Evolutionary conservation across 176 grass and related monocot genomes (phyloP).

Genomic region (Carex kokanica): DNA sequence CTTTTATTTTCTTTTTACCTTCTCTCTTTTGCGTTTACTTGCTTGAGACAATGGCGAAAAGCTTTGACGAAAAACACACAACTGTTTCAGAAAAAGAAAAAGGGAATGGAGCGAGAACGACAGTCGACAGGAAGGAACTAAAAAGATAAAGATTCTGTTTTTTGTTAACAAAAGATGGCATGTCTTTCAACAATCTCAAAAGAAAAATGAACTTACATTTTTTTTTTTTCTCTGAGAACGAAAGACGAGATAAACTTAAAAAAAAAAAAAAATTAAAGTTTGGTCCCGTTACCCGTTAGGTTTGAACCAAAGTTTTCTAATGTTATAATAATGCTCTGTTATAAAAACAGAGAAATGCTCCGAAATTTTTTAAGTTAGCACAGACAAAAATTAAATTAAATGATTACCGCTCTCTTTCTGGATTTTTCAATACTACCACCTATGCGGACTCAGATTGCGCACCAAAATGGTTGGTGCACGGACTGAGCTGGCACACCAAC

Average conservation of each 20-base stretch:
- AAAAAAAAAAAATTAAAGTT: neutral
- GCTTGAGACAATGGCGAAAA: constrained; percentile 19
- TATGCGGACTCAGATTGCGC: too few species aligned
- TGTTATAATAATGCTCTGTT: neutral
- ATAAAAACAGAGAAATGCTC: neutral
- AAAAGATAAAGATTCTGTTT: constrained; percentile 28
- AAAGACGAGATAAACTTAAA: neutral
- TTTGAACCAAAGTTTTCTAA: neutral
- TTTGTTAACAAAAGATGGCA: constrained; percentile 17
- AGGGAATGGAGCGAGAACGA: constrained; percentile 7
- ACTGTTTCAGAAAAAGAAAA: constrained; percentile 24
- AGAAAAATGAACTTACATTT: constrained; percentile 1
- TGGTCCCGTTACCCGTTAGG: neutral
- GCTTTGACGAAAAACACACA: constrained; percentile 28
- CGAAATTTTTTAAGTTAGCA: too few species aligned
- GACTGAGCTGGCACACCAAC: too few species aligned
- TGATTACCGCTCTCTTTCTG: too few species aligned
- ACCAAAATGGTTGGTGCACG: too few species aligned
- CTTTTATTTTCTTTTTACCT: constrained; percentile 1
- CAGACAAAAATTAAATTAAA: too few species aligned
- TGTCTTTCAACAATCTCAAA: constrained; percentile 32
- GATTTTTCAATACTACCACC: too few species aligned
- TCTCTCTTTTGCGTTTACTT: constrained; percentile 28
- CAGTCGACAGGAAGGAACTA: neutral
- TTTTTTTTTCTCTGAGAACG: neutral